Conservation (phyloP, 2,329 filamentous ascomycete genomes). For the Fusarium sp. region DNA sequence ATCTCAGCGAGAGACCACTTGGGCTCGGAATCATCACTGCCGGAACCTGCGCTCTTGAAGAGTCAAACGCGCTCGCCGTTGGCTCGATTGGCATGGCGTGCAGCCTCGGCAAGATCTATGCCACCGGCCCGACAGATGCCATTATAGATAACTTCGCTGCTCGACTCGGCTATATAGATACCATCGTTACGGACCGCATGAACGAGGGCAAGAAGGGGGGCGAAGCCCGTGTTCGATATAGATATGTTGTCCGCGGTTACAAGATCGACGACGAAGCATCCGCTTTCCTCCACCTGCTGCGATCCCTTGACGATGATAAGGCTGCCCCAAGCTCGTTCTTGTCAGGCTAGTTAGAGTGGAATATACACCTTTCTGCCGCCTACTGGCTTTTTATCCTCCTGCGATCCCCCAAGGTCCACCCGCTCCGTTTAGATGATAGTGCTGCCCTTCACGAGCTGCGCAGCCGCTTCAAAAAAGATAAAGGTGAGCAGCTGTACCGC, state of each 20-base stretch:
- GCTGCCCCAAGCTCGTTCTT: neutral
- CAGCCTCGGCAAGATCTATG: neutral
- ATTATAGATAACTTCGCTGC: neutral
- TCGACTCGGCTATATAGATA: neutral
- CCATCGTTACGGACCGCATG: neutral
- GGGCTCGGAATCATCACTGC: slow-evolving; percentile 19
- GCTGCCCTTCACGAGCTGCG: neutral
- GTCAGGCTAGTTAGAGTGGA: neutral
- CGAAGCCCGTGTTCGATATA: neutral
- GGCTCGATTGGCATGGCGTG: neutral
- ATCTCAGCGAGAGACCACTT: slow-evolving; percentile 14
- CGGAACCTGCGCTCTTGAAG: slow-evolving; percentile 10
- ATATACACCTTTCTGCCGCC: neutral
- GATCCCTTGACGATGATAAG: neutral
- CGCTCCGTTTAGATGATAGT: neutral
- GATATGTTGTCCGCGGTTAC: neutral
- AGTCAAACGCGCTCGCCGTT: slow-evolving; percentile 2
- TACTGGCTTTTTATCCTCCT: neutral
- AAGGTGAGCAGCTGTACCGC: neutral
- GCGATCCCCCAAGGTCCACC: neutral
- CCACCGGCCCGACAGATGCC: neutral
- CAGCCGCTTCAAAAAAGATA: neutral
- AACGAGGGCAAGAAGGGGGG: neutral
- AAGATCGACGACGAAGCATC: neutral
- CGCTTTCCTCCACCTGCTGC: neutral